Evolutionary conservation across 208 protist species (phyloP), one percentile per base, ranked within the genome.

Genomic region (Wallacemonas sp.): DNA sequence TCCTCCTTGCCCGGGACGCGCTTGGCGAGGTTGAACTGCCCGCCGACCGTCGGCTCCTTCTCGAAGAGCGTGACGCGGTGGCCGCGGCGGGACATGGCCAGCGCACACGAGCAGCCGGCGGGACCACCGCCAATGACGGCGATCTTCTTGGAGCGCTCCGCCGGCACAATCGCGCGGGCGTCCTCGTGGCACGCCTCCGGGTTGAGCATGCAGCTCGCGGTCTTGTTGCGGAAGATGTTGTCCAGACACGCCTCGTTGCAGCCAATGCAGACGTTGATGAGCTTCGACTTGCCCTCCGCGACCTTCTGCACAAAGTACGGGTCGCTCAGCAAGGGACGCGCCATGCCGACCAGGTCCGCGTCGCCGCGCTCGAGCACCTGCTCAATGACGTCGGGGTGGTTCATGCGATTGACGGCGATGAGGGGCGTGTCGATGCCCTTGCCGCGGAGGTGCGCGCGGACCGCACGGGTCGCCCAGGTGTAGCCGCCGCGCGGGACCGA

Each of bases 171-270:
- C 22, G 61, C 65, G 12, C 82, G 76, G 26, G 83, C 46, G 33
- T 41, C 65, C 74, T 94, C 90, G 70, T 91, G 68, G 49, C 86
- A 79, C 22, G 90, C 90, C 42, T 59, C 67, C 32, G 91, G 91
- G 76, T 94, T 96, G 16, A 96, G 72, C 33, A 93, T 82, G 81
- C 90, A 95, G 39, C 76, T 86, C 16, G 80, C 70, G 7, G 63
- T 59, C 33, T 68, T 59, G 44, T 57, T 55, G 26, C 38, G 39
- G 67, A 96, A 94, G 49, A 74, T 91, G 76, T 92, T 80, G 73
- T 94, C 91, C 14, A 96, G 70, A 54, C 91, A 96, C 16, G 91
- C 91, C 74, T 96, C 86, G 67, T 94, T 96, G 74, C 91, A 96
- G 12, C 64, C 91, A 62, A 96, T 96, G 84, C 91, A 96, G 12